These are phyloP conservation scores for Rosa chinensis DNA, from an alignment of 306 rosid genomes.

Conservation along the genomic window DNA sequence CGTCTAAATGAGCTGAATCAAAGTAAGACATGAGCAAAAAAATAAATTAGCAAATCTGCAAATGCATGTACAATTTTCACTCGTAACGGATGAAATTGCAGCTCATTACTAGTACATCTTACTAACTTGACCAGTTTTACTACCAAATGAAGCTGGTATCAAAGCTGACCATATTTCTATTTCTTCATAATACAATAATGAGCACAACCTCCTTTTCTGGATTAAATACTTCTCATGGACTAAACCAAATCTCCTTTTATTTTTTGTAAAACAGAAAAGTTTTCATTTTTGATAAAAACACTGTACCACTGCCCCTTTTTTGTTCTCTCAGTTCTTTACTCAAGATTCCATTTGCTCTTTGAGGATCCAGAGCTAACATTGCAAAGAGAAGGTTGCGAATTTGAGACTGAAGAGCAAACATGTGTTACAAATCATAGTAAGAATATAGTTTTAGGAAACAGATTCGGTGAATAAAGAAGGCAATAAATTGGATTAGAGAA, in stretches of 20 bases:
- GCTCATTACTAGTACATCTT: not conserved
- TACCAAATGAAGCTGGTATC: not conserved
- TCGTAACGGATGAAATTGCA: conserved; percentile 4
- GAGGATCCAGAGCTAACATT: not conserved
- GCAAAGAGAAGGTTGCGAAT: not conserved
- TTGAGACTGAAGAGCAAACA: not conserved
- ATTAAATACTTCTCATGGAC: not conserved
- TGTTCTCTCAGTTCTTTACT: not conserved
- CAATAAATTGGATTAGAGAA: not conserved
- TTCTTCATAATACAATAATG: not conserved
- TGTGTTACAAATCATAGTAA: not conserved
- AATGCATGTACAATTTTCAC: not conserved
- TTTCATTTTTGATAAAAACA: not conserved
- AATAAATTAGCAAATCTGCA: not conserved
- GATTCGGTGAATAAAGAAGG: not conserved
- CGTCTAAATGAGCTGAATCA: not conserved
- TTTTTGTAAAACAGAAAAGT: not conserved
- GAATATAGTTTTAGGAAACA: not conserved
- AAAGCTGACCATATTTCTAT: not conserved
- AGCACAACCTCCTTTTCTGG: not conserved
- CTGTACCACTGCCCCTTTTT: not conserved
- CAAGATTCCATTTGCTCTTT: not conserved
- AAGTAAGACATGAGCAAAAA: not conserved
- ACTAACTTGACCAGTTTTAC: not conserved
- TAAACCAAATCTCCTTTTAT: not conserved